Conservation (phyloP, 2,329 filamentous ascomycete species). For the Westerdykella sp. region DNA sequence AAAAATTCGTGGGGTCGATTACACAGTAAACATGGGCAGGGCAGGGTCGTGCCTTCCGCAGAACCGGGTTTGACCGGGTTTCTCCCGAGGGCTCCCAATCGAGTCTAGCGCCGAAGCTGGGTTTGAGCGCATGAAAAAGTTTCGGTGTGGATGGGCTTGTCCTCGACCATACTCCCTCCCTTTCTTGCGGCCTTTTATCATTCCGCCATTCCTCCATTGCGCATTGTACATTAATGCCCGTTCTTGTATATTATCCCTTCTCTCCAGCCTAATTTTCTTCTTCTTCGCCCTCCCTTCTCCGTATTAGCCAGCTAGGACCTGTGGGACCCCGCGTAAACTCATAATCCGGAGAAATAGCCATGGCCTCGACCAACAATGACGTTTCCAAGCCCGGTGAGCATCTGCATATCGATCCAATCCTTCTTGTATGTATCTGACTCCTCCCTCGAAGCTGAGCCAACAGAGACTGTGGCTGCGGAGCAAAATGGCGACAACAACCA, state of each 20-base stretch:
- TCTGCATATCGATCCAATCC: neutral
- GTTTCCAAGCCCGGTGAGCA: slow-evolving; percentile 34
- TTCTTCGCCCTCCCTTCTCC: slow-evolving; percentile 14
- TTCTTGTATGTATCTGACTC: slow-evolving; percentile 18
- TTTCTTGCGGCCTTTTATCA: neutral
- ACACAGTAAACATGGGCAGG: too few species aligned
- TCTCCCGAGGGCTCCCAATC: neutral
- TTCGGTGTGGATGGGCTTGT: slow-evolving; percentile 5
- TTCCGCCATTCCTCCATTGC: slow-evolving; percentile 6
- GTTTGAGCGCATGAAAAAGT: slow-evolving; percentile 19
- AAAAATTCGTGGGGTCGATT: too few species aligned
- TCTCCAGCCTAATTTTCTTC: slow-evolving; percentile 18
- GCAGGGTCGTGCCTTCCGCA: neutral
- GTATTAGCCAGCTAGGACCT: neutral
- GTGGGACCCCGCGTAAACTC: too few species aligned
- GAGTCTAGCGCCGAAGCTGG: neutral
- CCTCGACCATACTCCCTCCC: neutral
- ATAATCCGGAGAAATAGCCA: slow-evolving; percentile 10
- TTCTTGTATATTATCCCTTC: slow-evolving; percentile 23
- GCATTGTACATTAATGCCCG: slow-evolving; percentile 32
- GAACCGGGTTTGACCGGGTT: neutral
- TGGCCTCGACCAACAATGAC: slow-evolving; percentile 34
- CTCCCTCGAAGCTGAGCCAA: slow-evolving; percentile 16
- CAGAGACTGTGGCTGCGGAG: slow-evolving; percentile 20
- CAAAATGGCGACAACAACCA: slow-evolving; percentile 25